Evolutionary conservation across 305 asterid genomes (phyloP).

Genomic region (Fraxinus velutina): DNA sequence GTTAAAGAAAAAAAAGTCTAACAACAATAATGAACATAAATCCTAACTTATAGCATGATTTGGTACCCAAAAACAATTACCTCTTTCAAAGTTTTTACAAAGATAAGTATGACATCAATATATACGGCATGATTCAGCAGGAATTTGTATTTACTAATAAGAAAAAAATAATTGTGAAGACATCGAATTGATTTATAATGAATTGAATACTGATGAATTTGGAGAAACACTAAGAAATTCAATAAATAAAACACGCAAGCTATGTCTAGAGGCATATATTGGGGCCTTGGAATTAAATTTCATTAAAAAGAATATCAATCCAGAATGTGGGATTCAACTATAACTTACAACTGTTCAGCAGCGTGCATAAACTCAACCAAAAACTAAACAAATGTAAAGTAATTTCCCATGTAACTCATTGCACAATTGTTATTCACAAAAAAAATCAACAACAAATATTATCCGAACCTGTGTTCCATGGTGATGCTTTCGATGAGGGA

Average conservation of each 20-base stretch:
- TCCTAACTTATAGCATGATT: not conserved
- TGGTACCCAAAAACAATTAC: conserved; percentile 1
- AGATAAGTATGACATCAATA: not conserved
- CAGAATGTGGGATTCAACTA: not conserved
- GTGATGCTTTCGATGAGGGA: conserved; percentile 93
- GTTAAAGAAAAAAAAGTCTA: not conserved
- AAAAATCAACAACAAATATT: not conserved
- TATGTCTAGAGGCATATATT: not conserved
- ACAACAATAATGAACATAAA: not conserved
- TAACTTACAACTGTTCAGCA: not conserved
- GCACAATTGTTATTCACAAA: not conserved
- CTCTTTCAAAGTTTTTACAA: not conserved
- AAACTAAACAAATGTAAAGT: not conserved
- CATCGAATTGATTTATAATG: not conserved
- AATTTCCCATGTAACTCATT: not conserved
- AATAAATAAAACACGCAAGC: not conserved
- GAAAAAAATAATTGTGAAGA: not conserved
- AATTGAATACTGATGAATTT: not conserved
- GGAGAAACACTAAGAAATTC: not conserved
- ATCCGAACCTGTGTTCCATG: conserved; percentile 70
- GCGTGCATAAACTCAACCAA: not conserved
- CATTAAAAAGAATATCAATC: not conserved
- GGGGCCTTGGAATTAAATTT: not conserved
- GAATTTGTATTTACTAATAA: not conserved
- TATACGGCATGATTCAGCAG: not conserved